A percentile compares a stretch with the other conserved stretches of the same genome.
phyloP scores from a whole-genome alignment of 768 basidiomycete genomes.

The Hirschioporus abietinus region DNA sequence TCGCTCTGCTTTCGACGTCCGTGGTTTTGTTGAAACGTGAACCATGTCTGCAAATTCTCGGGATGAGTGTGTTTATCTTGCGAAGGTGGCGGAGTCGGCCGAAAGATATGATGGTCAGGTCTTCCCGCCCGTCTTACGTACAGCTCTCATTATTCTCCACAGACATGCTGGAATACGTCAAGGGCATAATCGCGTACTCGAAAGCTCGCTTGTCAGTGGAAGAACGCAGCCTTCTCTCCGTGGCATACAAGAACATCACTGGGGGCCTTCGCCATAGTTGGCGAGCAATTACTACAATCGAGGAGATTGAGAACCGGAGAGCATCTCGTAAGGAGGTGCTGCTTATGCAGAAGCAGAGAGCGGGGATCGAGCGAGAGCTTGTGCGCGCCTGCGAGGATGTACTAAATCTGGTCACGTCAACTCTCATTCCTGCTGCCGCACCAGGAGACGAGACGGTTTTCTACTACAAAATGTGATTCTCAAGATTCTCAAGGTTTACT shows the following conservation, averaged over 20 bases:
- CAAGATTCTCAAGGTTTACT: constrained; percentile 19
- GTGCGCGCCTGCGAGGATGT: constrained; percentile 76
- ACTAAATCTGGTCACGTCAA: constrained; percentile 59
- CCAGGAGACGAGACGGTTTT: constrained; percentile 83
- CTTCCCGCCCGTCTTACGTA: neutral
- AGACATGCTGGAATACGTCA: constrained; percentile 80
- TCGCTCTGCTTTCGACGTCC: no score
- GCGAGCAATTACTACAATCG: constrained; percentile 73
- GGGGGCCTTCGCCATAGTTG: constrained; percentile 80
- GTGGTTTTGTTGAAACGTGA: neutral
- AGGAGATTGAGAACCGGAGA: constrained; percentile 57
- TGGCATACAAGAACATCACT: constrained; percentile 89
- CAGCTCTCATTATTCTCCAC: constrained; percentile 28
- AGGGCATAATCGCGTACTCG: constrained; percentile 54
- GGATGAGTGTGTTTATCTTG: constrained; percentile 48
- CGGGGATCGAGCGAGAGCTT: constrained; percentile 73
- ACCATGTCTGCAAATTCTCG: neutral
- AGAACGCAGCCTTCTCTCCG: constrained; percentile 83
- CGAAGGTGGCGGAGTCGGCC: constrained; percentile 82
- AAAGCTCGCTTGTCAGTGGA: constrained; percentile 71
- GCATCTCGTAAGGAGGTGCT: constrained; percentile 47
- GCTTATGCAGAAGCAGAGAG: constrained; percentile 68
- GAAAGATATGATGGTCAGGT: constrained; percentile 77
- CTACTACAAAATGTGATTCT: constrained; percentile 78
- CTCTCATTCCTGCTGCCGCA: constrained; percentile 55